Evolutionary conservation across 352 stramenopile genomes (phyloP).

Genomic region (Phytophthora pini): DNA sequence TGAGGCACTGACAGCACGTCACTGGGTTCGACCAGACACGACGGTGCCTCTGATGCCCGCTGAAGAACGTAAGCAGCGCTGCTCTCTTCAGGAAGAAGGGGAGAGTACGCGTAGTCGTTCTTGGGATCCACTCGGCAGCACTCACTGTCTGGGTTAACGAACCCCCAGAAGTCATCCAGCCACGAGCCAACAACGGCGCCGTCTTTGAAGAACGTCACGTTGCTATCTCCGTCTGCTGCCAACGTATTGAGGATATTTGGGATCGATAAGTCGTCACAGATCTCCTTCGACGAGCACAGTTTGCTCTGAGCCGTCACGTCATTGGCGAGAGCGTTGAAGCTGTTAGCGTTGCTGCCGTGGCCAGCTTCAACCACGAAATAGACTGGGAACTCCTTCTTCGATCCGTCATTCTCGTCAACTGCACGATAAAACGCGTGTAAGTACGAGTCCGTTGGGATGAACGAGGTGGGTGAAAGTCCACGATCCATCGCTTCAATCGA

Average conservation of each 20-base stretch:
- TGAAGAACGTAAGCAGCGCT: constrained; percentile 21
- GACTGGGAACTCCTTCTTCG: constrained; percentile 50
- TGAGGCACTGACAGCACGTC: constrained; percentile 45
- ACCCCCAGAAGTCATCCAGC: constrained; percentile 82
- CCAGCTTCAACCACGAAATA: constrained; percentile 78
- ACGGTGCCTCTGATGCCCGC: constrained; percentile 28
- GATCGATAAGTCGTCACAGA: constrained; percentile 64
- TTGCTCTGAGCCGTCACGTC: constrained; percentile 43
- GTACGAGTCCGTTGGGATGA: constrained; percentile 68
- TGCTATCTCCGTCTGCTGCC: constrained; percentile 37
- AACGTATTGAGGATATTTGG: constrained; percentile 66
- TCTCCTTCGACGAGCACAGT: constrained; percentile 68
- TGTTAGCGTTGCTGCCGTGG: constrained; percentile 55
- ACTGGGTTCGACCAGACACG: constrained; percentile 49
- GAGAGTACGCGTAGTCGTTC: constrained; percentile 49
- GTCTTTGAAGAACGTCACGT: constrained; percentile 55
- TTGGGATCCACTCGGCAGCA: constrained; percentile 64
- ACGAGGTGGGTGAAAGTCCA: constrained; percentile 56
- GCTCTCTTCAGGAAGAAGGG: constrained; percentile 43
- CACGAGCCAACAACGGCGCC: constrained; percentile 61
- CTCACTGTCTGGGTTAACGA: constrained; percentile 63
- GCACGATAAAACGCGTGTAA: constrained; percentile 58
- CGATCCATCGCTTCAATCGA: constrained; percentile 61
- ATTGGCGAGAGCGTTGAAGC: constrained; percentile 35
- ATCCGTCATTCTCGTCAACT: constrained; percentile 54